These are phyloP conservation scores for Suillus hirtellus DNA, from an alignment of 768 basidiomycete species.

Conservation along the genomic window DNA sequence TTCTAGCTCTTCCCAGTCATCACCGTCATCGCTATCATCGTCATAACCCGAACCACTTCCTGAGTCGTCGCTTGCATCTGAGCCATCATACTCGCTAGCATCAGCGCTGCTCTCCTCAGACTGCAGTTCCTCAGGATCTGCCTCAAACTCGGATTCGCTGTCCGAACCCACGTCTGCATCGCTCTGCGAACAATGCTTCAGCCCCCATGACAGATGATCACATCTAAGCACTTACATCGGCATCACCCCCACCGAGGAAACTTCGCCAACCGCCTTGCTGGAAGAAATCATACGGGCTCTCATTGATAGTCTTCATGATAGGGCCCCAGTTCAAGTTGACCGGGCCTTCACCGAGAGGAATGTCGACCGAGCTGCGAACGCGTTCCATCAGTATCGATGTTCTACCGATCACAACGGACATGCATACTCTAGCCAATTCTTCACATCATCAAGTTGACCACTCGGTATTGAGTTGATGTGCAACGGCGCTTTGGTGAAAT, in stretches of 20 bases:
- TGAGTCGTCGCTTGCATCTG: constrained; percentile 54
- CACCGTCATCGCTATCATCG: constrained; percentile 71
- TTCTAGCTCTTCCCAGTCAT: constrained; percentile 97
- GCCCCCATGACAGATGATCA: constrained; percentile 32
- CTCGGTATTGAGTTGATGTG: constrained; percentile 97
- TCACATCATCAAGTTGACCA: constrained; percentile 91
- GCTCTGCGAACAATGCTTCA: constrained; percentile 43
- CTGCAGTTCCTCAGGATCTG: constrained; percentile 44
- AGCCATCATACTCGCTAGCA: constrained; percentile 56
- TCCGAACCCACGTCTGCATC: constrained; percentile 65
- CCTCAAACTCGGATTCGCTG: constrained; percentile 68
- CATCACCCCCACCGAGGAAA: constrained; percentile 72
- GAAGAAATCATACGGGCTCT: constrained; percentile 95
- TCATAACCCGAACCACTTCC: constrained; percentile 68
- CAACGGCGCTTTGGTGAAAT: constrained; percentile 88
- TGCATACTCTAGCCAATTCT: constrained; percentile 97
- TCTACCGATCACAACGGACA: not conserved
- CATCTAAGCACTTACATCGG: constrained; percentile 52
- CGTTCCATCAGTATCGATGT: constrained; percentile 6
- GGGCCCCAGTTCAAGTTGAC: constrained; percentile 98
- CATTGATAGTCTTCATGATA: constrained; percentile 99
- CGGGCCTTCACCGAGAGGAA: constrained; percentile 91
- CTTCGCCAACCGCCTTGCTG: constrained; percentile 94
- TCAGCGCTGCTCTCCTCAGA: constrained; percentile 48
- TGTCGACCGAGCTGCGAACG: constrained; percentile 85